Percentiles rank a stretch among this genome's conserved stretches.
Conservation (phyloP, 352 stramenopile species). For the Phytophthora pseudosyringae region DNA sequence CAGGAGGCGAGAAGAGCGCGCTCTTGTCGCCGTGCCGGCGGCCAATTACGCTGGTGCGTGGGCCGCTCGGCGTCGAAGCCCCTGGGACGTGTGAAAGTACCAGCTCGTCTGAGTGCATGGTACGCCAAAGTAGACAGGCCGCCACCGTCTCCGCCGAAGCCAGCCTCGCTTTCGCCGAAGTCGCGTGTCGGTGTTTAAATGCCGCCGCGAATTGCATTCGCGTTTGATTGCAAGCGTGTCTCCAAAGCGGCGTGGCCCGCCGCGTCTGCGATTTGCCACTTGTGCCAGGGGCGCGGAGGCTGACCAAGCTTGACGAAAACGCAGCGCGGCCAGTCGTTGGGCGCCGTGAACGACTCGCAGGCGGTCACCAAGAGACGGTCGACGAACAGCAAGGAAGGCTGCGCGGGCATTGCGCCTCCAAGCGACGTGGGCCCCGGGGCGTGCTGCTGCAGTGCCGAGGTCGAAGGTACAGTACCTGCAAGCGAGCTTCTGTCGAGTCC, state of each 20-base stretch:
- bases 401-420: neutral
- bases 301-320: constrained; percentile 11
- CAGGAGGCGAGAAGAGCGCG: constrained; percentile 9
- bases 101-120: neutral
- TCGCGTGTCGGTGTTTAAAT: constrained; percentile 13
- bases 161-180: constrained; percentile 3
- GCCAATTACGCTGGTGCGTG: constrained; percentile 4
- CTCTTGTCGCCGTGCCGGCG: neutral
- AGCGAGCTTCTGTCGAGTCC: constrained; percentile 37
- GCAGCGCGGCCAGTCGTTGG: constrained; percentile 10
- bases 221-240: constrained; percentile 14
- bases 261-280: constrained; percentile 19
- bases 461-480: constrained; percentile 3
- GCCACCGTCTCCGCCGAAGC: neutral
- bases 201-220: constrained; percentile 15
- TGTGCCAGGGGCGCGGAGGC: constrained; percentile 14
- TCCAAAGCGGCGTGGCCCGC: neutral
- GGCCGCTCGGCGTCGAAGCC: neutral
- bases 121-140: constrained; percentile 8
- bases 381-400: constrained; percentile 17
- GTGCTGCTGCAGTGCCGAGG: neutral
- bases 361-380: constrained; percentile 2
- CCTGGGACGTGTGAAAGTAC: neutral
- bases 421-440: constrained; percentile 4
- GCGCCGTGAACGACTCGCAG: neutral